Percentiles rank a stretch among this genome's conserved stretches.
phyloP scores from a whole-genome alignment of 2,329 filamentous ascomycete species.

The Diaporthe amygdali region DNA sequence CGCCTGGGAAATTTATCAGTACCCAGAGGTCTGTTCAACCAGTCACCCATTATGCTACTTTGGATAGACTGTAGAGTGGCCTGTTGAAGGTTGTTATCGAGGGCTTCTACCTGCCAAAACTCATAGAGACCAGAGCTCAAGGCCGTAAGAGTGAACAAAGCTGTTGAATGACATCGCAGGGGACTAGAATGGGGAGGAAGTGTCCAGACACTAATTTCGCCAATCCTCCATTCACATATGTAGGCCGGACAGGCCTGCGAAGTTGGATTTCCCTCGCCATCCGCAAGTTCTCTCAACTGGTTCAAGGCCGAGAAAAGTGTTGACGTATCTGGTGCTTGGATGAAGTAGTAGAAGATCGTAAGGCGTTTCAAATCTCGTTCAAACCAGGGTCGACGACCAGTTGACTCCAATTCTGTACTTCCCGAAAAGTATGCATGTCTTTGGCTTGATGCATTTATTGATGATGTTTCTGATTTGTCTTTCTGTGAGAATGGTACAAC shows the following conservation, averaged over 20 bases:
- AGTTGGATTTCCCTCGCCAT: fast-evolving
- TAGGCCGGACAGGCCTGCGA: fast-evolving
- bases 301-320: not conserved
- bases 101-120: not conserved
- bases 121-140: not conserved
- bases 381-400: not conserved
- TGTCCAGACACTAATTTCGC: too few species aligned
- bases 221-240: not conserved
- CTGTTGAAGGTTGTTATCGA: not conserved
- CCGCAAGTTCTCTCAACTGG: not conserved
- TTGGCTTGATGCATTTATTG: too few species aligned
- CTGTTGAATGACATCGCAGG: not conserved
- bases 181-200: too few species aligned
- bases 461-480: too few species aligned
- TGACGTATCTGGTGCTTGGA: not conserved
- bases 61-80: not conserved
- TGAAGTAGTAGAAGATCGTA: not conserved
- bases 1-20: too few species aligned
- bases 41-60: fast-evolving
- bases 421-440: too few species aligned
- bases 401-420: not conserved
- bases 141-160: not conserved
- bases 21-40: not conserved
- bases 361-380: not conserved
- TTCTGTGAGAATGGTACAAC: too few species aligned